Conservation (phyloP, 306 rosid species). For the Inga oerstediana region DNA sequence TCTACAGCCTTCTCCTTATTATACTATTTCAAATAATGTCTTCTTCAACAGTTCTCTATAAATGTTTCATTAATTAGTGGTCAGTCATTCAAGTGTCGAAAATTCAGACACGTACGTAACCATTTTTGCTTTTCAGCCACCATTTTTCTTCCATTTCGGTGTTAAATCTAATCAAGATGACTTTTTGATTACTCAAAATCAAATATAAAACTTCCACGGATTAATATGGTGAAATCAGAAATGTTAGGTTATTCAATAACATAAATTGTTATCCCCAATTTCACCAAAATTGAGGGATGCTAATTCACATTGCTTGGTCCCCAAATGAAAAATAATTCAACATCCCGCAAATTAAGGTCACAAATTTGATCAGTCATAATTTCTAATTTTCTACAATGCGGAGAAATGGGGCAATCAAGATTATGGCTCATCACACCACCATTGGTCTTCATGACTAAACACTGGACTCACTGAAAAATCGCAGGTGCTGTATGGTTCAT, state of each 20-base stretch:
- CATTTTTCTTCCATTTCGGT: background rate
- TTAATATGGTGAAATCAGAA: background rate
- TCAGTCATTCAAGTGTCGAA: background rate
- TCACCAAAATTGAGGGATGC: background rate
- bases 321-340: background rate
- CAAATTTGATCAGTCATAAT: conserved; percentile 20
- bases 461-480: background rate
- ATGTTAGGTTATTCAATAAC: background rate
- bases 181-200: background rate
- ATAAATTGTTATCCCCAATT: background rate
- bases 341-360: background rate
- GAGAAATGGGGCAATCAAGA: conserved; percentile 22
- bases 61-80: background rate
- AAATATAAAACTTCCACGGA: background rate
- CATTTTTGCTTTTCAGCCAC: background rate
- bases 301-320: conserved; percentile 3
- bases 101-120: background rate
- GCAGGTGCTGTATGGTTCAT: too few relatives aligned
- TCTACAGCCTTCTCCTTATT: too few relatives aligned
- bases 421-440: background rate
- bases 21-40: too few relatives aligned
- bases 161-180: background rate
- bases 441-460: background rate
- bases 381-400: background rate
- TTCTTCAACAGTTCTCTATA: background rate